phyloP scores from a whole-genome alignment of 345 rosid genomes.

The Citrus hindsii region DNA sequence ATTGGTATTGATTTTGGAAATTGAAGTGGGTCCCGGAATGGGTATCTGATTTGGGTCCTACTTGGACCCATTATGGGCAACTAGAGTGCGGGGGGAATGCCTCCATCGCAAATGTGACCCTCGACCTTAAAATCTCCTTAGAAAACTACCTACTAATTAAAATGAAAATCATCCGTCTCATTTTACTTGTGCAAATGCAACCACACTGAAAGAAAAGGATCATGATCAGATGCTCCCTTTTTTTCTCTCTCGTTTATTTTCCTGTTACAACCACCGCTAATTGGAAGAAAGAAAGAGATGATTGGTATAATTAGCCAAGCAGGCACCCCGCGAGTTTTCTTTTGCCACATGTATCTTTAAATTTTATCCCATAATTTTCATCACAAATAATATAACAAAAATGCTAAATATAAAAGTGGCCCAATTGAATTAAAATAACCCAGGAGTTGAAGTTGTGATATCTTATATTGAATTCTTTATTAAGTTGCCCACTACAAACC shows the following conservation, averaged over 20 bases:
- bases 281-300: too few relatives aligned
- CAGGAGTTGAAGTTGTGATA: too few relatives aligned
- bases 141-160: conserved; percentile 36
- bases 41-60: conserved; percentile 19
- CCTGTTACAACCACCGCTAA: conserved; percentile 31
- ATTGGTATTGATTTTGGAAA: conserved; percentile 18
- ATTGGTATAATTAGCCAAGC: conserved; percentile 3
- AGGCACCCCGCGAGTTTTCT: neutral
- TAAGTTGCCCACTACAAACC: too few relatives aligned
- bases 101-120: conserved; percentile 63
- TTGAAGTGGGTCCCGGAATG: conserved; percentile 20
- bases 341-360: neutral
- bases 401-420: too few relatives aligned
- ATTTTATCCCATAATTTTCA: too few relatives aligned
- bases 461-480: too few relatives aligned
- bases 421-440: too few relatives aligned
- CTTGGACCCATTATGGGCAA: conserved; percentile 32
- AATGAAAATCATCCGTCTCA: neutral
- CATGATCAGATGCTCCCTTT: neutral
- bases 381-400: too few relatives aligned
- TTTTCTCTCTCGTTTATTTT: conserved; percentile 5
- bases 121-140: conserved; percentile 58
- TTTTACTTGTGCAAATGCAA: conserved; percentile 27
- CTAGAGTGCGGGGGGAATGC: conserved; percentile 52
- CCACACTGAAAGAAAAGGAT: conserved; percentile 29